Conservation (phyloP, 2,329 filamentous ascomycete genomes). For the Sclerotiophoma versabilis region DNA sequence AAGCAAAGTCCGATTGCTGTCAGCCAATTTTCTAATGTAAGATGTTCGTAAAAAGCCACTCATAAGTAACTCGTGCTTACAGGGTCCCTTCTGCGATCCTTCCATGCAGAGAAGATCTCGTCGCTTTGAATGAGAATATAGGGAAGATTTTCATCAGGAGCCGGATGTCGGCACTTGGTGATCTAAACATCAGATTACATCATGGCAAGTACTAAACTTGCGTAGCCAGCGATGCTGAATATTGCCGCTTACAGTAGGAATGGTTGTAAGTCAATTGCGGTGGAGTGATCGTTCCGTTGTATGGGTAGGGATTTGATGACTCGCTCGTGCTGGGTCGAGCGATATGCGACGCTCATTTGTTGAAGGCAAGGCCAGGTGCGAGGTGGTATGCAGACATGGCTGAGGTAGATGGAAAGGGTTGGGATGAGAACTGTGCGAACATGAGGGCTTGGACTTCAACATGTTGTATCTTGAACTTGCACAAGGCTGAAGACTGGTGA, state of each 20-base stretch:
- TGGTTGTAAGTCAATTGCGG: conserved; percentile 3
- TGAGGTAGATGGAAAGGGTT: neutral
- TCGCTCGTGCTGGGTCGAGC: neutral
- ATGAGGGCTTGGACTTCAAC: neutral
- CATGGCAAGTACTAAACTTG: neutral
- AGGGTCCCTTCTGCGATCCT: neutral
- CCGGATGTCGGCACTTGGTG: neutral
- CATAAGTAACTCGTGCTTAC: neutral
- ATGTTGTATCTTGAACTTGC: neutral
- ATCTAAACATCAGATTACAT: no score
- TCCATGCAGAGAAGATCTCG: neutral
- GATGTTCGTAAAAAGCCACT: neutral
- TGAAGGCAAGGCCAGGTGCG: neutral
- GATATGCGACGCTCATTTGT: neutral
- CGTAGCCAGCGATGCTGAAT: no score
- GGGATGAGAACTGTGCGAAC: neutral
- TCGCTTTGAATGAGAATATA: neutral
- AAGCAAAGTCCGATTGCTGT: neutral
- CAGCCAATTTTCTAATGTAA: neutral
- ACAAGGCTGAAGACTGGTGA: neutral
- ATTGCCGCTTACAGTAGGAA: conserved; percentile 8
- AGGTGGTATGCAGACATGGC: neutral
- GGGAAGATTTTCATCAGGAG: neutral
- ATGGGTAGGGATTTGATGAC: neutral
- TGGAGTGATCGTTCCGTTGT: conserved; percentile 3